These are phyloP conservation scores for Penicillium sp. DNA, from an alignment of 2,329 filamentous ascomycete genomes.

Conservation along the genomic window DNA sequence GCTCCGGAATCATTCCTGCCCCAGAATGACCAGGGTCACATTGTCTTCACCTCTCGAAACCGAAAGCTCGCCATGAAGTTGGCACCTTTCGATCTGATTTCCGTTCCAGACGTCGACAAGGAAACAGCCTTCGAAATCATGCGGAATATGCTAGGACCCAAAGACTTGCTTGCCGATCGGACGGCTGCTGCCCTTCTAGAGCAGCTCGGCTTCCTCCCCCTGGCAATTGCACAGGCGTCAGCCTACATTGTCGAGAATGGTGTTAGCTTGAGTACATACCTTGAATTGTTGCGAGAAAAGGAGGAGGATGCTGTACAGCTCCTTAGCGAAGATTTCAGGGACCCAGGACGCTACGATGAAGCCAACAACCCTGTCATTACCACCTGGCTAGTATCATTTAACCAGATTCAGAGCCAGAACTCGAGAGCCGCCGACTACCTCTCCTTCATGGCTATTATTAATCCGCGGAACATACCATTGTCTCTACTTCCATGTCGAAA, in stretches of 20 bases:
- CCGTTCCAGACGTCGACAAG: neutral
- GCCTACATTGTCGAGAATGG: slow-evolving; percentile 26
- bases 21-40: slow-evolving; percentile 24
- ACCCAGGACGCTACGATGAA: neutral
- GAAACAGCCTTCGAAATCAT: neutral
- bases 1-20: slow-evolving; percentile 19
- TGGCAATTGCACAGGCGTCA: slow-evolving; percentile 32
- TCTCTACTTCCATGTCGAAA: slow-evolving; percentile 25
- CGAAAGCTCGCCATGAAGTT: slow-evolving; percentile 25
- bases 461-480: slow-evolving; percentile 31
- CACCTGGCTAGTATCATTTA: slow-evolving; percentile 18
- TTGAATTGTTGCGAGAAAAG: slow-evolving; percentile 4
- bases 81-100: neutral
- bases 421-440: slow-evolving; percentile 20
- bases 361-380: slow-evolving; percentile 9
- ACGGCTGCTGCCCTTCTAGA: slow-evolving; percentile 17
- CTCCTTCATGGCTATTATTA: slow-evolving; percentile 37
- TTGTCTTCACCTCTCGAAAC: slow-evolving; percentile 35
- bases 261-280: slow-evolving; percentile 2
- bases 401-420: slow-evolving; percentile 19
- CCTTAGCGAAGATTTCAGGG: slow-evolving; percentile 15
- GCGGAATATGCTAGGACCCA: neutral
- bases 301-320: slow-evolving; percentile 4
- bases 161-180: neutral
- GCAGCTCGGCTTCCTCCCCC: slow-evolving; percentile 28